phyloP scores from a whole-genome alignment of 2,329 filamentous ascomycete genomes.

The Leptodontidium sp. region DNA sequence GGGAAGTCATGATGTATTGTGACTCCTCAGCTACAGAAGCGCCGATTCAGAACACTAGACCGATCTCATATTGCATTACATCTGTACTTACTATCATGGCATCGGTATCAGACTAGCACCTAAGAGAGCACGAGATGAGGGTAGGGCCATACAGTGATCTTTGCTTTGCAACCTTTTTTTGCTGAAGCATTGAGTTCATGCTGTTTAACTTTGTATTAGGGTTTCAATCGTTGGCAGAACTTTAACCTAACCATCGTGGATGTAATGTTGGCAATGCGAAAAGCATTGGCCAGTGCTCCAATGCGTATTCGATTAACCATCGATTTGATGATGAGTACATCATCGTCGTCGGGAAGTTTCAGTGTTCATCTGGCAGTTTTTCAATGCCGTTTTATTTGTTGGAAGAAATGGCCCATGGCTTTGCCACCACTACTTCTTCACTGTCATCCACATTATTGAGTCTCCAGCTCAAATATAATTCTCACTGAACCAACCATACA shows the following conservation, averaged over 20 bases:
- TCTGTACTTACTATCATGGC: not conserved
- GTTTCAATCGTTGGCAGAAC: not conserved
- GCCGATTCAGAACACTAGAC: not conserved
- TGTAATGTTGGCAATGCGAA: not conserved
- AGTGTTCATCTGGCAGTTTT: not conserved
- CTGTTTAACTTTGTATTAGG: not conserved
- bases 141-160: not conserved
- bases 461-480: too few species aligned
- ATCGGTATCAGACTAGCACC: not conserved
- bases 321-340: not conserved
- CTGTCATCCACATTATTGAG: too few species aligned
- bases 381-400: not conserved
- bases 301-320: not conserved
- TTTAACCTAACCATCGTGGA: not conserved
- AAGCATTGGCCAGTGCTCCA: constrained; percentile 13
- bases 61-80: constrained; percentile 10
- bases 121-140: not conserved
- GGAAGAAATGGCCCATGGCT: too few species aligned
- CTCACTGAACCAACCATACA: too few species aligned
- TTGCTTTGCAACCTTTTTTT: not conserved
- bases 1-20: not conserved
- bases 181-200: not conserved
- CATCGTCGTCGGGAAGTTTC: not conserved
- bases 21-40: not conserved
- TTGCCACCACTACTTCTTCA: too few species aligned